Evolutionary conservation across 352 stramenopile genomes (phyloP).

Genomic region (Phytophthora pinifolia): DNA sequence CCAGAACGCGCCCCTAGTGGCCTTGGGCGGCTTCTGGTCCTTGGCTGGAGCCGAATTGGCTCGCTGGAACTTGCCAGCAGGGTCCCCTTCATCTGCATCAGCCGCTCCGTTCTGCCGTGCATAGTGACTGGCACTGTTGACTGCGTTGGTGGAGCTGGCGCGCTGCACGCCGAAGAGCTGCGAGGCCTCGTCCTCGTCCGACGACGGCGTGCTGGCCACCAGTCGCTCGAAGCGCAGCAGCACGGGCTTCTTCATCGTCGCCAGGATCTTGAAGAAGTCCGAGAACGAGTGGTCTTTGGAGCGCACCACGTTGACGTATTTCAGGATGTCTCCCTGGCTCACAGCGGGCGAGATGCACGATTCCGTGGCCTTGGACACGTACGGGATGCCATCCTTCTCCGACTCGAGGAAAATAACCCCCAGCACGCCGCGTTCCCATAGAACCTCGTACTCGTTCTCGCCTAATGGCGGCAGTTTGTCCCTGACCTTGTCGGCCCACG

Average conservation of each 20-base stretch:
- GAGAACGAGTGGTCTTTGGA: constrained; percentile 88
- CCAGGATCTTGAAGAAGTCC: constrained; percentile 90
- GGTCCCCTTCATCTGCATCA: constrained; percentile 21
- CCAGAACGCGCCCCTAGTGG: constrained; percentile 63
- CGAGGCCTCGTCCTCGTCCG: constrained; percentile 44
- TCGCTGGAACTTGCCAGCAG: constrained; percentile 41
- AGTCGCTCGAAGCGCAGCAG: constrained; percentile 78
- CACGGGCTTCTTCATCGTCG: constrained; percentile 90
- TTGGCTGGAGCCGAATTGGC: constrained; percentile 61
- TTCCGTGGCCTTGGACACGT: constrained; percentile 86
- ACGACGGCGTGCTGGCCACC: constrained; percentile 46
- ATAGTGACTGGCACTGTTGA: constrained; percentile 28
- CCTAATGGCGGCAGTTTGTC: constrained; percentile 75
- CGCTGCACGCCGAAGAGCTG: constrained; percentile 47
- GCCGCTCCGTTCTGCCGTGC: constrained; percentile 31
- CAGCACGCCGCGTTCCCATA: constrained; percentile 85
- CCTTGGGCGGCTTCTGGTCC: constrained; percentile 46
- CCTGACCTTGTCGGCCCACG: constrained; percentile 79
- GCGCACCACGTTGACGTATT: constrained; percentile 84
- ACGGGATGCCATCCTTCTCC: constrained; percentile 83
- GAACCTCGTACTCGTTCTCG: constrained; percentile 86
- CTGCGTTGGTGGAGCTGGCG: constrained; percentile 46
- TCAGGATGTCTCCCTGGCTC: constrained; percentile 73
- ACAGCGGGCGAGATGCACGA: constrained; percentile 80
- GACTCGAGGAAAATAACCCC: constrained; percentile 88